Evolutionary conservation across 192 early-diverging fungal species (phyloP), one percentile per base, ranked within the genome.

Genomic region (Podochytrium sp.): DNA sequence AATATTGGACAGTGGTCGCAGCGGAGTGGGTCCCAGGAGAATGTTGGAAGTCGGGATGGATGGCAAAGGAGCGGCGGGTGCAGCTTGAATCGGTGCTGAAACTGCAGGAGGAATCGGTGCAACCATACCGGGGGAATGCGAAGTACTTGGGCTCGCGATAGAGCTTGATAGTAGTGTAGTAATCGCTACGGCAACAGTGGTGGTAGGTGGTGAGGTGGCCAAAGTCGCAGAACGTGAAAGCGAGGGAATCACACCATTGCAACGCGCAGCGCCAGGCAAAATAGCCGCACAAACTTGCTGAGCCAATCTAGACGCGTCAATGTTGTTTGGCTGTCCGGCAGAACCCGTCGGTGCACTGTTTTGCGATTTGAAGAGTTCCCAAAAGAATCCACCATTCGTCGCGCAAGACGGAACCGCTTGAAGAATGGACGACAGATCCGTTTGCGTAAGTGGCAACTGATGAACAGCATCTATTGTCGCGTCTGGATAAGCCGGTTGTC

Each of bases 401-500:
- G 18, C 7, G 7, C 23, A 47, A 16, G 14, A 25, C 23, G 63
- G n/a, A 14, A 65, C 63, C 27, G 41, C 63, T 30, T 18, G 29
- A 18, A 65, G 33, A 43, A 65, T 65, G 1, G 16, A 16, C 6
- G 37, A 47, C 63, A 65, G 47, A 23, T 38, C 59, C 14, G 59
- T 7, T 61, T 61, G 59, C 20, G 57, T 72, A 37, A 39, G 29
- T 33, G 38, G 70, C 33, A 55, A n/a, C 37, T 37, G 66, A 51
- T 34, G 5, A 34, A 20, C 20, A n/a, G 70, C 57, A 40, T 58
- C 55, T 5, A 47, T 40, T 25, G 4, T 51, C 20, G 70, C 35
- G 70, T 72, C 70, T 23, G 70, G 70, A 57, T 72, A 72, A 14
- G 70, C 70, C 27, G 70, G 70, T 25, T 40, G 38, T 27, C 70